These are phyloP conservation scores for Talaromyces trachyspermus DNA, from an alignment of 495 filamentous ascomycete genomes.

Conservation along the genomic window DNA sequence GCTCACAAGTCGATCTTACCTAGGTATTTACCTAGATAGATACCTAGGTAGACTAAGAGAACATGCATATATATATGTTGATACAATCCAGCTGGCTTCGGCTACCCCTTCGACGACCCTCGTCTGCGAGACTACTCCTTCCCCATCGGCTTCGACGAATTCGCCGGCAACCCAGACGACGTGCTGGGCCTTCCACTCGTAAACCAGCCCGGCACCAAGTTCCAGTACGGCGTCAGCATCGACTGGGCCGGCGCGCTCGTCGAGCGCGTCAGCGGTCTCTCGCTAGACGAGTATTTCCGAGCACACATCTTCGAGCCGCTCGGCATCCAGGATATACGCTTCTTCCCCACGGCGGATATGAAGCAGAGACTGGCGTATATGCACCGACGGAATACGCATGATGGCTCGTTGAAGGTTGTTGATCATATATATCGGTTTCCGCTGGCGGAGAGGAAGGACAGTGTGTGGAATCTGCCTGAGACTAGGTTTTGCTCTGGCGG, in stretches of 20 bases:
- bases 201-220: slow-evolving; percentile 46
- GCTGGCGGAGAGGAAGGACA: not conserved
- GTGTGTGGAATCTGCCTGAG: not conserved
- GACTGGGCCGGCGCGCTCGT: slow-evolving; percentile 51
- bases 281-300: slow-evolving; percentile 46
- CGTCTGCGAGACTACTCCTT: not conserved
- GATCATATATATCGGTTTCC: slow-evolving; percentile 8
- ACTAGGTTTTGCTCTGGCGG: slow-evolving; percentile 42
- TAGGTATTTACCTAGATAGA: too few relatives aligned
- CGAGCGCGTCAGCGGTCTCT: slow-evolving; percentile 40
- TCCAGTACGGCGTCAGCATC: slow-evolving; percentile 48
- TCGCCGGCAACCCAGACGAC: slow-evolving; percentile 12
- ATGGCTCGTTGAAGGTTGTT: slow-evolving; percentile 17
- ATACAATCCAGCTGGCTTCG: not conserved
- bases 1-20: too few relatives aligned
- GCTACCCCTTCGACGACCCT: slow-evolving; percentile 4
- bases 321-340: slow-evolving; percentile 38
- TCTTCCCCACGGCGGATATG: slow-evolving; percentile 46
- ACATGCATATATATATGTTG: not conserved
- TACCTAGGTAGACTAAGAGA: too few relatives aligned
- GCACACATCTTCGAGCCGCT: slow-evolving; percentile 49
- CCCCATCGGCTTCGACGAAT: slow-evolving; percentile 39
- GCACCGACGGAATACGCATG: slow-evolving; percentile 22
- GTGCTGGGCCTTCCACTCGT: slow-evolving; percentile 40
- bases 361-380: slow-evolving; percentile 38